Evolutionary conservation across 305 asterid species (phyloP).

Genomic region (Coffea humblotiana): DNA sequence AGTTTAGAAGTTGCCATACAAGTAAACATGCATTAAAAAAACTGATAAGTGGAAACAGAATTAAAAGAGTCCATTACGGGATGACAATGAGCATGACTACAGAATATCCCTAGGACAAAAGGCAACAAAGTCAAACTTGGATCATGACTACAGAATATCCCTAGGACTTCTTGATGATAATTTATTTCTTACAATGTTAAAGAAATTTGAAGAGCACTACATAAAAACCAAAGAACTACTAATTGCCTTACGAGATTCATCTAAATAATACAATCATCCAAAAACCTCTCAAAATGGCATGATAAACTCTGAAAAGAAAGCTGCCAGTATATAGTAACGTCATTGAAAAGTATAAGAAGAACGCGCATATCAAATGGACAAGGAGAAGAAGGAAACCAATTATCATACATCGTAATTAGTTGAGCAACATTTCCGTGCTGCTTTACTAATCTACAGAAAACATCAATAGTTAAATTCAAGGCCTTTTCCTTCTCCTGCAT

Average conservation of each 20-base stretch:
- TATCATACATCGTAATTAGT: slow-evolving; percentile 74
- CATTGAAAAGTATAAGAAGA: not conserved
- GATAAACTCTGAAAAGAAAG: not conserved
- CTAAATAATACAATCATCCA: slow-evolving; percentile 7
- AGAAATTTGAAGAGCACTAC: not conserved
- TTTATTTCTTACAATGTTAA: not conserved
- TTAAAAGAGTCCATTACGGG: not conserved
- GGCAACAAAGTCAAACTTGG: not conserved
- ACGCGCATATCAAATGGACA: slow-evolving; percentile 11
- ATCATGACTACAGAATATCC: not conserved
- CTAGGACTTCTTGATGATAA: not conserved
- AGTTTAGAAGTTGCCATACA: slow-evolving; percentile 23
- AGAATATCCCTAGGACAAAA: not conserved
- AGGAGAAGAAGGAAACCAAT: slow-evolving; percentile 25
- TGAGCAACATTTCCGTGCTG: slow-evolving; percentile 85
- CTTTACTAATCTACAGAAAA: slow-evolving; percentile 94
- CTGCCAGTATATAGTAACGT: not conserved
- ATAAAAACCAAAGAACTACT: not conserved
- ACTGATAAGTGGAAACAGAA: not conserved
- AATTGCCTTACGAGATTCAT: not conserved
- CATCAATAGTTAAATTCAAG: slow-evolving; percentile 87
- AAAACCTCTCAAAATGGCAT: not conserved
- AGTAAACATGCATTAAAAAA: not conserved
- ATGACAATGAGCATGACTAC: not conserved
- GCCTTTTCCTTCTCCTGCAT: slow-evolving; percentile 98